Conservation (phyloP, 225 moss, liverwort and hornwort genomes). For the Thuidium tamariscinum region DNA sequence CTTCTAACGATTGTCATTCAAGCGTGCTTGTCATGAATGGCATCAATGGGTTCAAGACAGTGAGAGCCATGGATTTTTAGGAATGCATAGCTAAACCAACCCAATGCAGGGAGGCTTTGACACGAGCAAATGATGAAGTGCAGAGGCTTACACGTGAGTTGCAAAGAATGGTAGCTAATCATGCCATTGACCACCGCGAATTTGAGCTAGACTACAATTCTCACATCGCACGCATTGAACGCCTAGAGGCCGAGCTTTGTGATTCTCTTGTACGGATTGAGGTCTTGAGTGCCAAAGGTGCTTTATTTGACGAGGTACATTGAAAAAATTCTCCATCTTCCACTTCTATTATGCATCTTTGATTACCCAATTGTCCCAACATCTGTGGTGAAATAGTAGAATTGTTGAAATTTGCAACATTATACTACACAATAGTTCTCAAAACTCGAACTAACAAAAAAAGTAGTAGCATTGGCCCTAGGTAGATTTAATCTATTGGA, state of each 20-base stretch:
- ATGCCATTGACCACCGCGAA: conserved; percentile 32
- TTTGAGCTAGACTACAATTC: conserved; percentile 39
- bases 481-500: neutral
- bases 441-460: neutral
- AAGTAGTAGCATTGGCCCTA: neutral
- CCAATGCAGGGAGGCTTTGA: conserved; percentile 67
- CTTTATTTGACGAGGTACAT: conserved; percentile 74
- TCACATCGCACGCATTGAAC: conserved; percentile 47
- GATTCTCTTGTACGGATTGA: conserved; percentile 70
- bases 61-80: neutral
- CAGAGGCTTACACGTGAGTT: conserved; percentile 64
- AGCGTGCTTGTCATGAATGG: neutral
- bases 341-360: neutral
- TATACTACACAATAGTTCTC: neutral
- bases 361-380: accelerated
- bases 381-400: neutral
- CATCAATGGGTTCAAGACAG: neutral
- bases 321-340: neutral
- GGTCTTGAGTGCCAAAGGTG: conserved; percentile 73
- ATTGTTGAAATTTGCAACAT: neutral
- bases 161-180: conserved; percentile 32
- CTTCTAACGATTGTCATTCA: neutral
- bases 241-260: conserved; percentile 51
- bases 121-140: conserved; percentile 80
- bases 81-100: conserved; percentile 27